Percentiles rank a stretch among this genome's conserved stretches.
Conservation (phyloP, 2,329 filamentous ascomycete genomes). For the Chaetomium sp. region DNA sequence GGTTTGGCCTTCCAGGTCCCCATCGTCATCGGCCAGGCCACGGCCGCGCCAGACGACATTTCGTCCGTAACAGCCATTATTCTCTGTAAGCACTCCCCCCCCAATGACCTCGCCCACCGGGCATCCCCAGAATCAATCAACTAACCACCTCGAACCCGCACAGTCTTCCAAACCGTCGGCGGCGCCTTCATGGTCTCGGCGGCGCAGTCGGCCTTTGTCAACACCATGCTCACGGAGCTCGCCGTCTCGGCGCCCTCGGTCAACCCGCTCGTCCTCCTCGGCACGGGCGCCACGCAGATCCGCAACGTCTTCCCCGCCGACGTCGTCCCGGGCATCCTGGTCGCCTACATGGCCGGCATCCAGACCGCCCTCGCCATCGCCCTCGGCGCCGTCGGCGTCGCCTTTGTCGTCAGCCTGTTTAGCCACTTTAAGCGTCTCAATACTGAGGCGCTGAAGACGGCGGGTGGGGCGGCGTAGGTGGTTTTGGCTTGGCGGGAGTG, state of each 20-base stretch:
- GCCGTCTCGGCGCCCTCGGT: conserved; percentile 39
- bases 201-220: conserved; percentile 46
- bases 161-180: conserved; percentile 48
- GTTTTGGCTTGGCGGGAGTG: no score
- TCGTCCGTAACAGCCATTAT: conserved; percentile 37
- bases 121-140: no score
- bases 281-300: conserved; percentile 54
- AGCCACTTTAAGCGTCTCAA: conserved; percentile 38
- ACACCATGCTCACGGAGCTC: conserved; percentile 39
- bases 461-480: neutral
- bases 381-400: conserved; percentile 45
- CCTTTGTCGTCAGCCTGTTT: conserved; percentile 37
- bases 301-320: conserved; percentile 49
- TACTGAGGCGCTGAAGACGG: neutral
- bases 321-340: conserved; percentile 53
- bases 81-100: conserved; percentile 32
- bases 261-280: conserved; percentile 39
- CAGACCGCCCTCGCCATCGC: conserved; percentile 60
- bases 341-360: conserved; percentile 62
- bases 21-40: conserved; percentile 47
- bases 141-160: neutral
- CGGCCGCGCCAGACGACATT: conserved; percentile 36
- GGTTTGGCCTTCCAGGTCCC: conserved; percentile 47
- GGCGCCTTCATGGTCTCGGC: conserved; percentile 50
- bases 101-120: no score